Evolutionary conservation across 2,329 filamentous ascomycete genomes (phyloP).

Genomic region (Tolypocladium inflatum): DNA sequence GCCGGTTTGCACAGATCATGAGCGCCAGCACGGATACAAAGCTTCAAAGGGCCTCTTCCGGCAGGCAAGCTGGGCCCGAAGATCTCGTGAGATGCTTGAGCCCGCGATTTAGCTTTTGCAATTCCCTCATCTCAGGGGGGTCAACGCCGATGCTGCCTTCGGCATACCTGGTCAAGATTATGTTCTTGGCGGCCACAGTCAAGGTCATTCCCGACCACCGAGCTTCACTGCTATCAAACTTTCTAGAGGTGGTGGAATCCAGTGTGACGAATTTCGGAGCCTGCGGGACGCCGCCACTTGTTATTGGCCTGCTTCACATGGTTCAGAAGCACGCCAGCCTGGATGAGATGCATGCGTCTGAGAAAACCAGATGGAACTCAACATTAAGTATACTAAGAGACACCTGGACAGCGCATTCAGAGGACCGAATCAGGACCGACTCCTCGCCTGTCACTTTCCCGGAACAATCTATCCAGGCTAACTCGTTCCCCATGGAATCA

Average conservation of each 20-base stretch:
- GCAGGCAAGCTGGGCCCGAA: constrained; percentile 10
- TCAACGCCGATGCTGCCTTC: constrained; percentile 24
- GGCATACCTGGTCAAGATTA: constrained; percentile 25
- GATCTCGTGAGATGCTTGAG: constrained; percentile 23
- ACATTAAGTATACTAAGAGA: constrained; percentile 13
- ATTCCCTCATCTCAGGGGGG: constrained; percentile 24
- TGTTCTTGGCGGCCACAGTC: constrained; percentile 27
- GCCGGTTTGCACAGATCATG: neutral
- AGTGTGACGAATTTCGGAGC: constrained; percentile 22
- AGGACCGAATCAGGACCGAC: neutral
- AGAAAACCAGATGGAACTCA: constrained; percentile 21
- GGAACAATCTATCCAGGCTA: neutral
- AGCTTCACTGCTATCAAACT: constrained; percentile 24
- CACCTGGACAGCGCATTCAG: neutral
- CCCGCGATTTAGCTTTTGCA: constrained; percentile 26
- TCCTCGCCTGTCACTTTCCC: neutral
- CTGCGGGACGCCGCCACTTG: constrained; percentile 22
- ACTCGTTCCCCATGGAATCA: neutral
- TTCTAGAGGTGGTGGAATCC: constrained; percentile 25
- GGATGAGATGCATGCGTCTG: constrained; percentile 19
- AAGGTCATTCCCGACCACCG: constrained; percentile 20
- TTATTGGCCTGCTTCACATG: constrained; percentile 23
- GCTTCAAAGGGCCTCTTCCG: neutral
- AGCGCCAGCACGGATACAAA: neutral
- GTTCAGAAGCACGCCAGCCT: constrained; percentile 19